Evolutionary conservation across 2,329 filamentous ascomycete genomes (phyloP), one percentile per base, ranked within the genome.

Genomic region (Calonectria honghensis): DNA sequence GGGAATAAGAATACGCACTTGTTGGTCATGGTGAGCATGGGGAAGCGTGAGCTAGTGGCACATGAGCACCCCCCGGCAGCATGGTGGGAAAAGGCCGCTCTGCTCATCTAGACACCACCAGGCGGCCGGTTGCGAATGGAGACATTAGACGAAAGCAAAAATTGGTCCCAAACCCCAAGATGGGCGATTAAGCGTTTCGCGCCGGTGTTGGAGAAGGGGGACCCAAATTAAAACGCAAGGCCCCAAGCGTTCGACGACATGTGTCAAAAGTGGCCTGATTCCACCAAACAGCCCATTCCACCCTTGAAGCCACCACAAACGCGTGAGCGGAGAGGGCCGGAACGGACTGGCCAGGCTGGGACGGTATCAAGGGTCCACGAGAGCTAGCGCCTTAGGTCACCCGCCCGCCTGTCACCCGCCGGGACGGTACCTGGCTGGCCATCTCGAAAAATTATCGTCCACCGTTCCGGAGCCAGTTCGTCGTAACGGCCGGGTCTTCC

Each of bases 271-370:
- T 80, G 79, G 79, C 68, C 79, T 80, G 79, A 81, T 80, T 70
- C 54, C 35, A 31, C 45, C 51, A 67, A 54, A 80, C 79, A 80
- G 79, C 78, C 79, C 79, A 80, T 81, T 79, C 32, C 59, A 67
- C 37, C 67, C 67, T 52, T 61, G 64, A 32, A 72, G 67, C 68
- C 41, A 63, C 61, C 59, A 54, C 71, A 75, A 80, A 77, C 79
- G 78, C 79, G 78, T 81, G 79, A 80, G 79, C 79, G 79, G 79
- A 77, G 78, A 75, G 77, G 77, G 78, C 79, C 79, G 79, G 78
- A 50, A 81, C 78, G 76, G 73, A 78, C 72, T 50, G 69, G 50
- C 69, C 68, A 48, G 45, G 72, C 50, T 37, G 14, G 52, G 27
- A 68, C 50, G 61, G 54, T 20, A 65, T 32, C 63, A 45, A n/a